Evolutionary conservation across 1,139 yeast genomes (phyloP), one percentile per base, ranked within the genome.

Genomic region (Komagataea norvegica): DNA sequence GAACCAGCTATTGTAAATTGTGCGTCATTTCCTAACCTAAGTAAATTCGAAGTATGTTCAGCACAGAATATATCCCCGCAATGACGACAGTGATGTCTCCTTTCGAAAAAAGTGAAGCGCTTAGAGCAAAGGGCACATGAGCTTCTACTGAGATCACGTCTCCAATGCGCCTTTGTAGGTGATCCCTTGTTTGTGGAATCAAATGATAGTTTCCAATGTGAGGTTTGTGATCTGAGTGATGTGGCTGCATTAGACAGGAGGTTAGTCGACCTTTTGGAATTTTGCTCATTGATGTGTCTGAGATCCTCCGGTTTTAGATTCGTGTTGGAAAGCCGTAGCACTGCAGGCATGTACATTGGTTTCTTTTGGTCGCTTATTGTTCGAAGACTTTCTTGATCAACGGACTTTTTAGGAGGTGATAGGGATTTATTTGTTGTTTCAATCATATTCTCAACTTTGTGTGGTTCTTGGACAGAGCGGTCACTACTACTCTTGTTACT

Each of bases 11-110:
- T 74, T 39, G 86, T 74, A 62, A 84, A 77, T 55, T 79, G 74
- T 20, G 94, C 91, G 50, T 75, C 63, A 36, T 70, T 69, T 54
- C 87, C 89, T 44, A 89, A 70, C 52, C 68, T 65, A 24, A 75
- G 54, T 37, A 64, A 55, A 51, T 67, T 70, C 15, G 63, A 52
- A 21, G 74, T 59, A 53, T 75, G 77, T 41, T 78, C 82, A 36
- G 80, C 79, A 61, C 97, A 89, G 56, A 82, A 89, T 11, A 89
- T 74, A 22, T 87, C 94, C 15, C 97, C 97, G 64, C 97, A 89
- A 55, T 85, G 81, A 36, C 97, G 74, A 57, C 97, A 89, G 62
- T 89, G 97, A 57, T 89, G 97, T 42, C 93, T 77, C 46, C 97
- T 73, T 51, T 88, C 95, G 59, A 86, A 75, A 54, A 83, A 78